These are phyloP conservation scores for Chenopodium berlandieri DNA, from an alignment of 148 eudicot species.

Conservation along the genomic window DNA sequence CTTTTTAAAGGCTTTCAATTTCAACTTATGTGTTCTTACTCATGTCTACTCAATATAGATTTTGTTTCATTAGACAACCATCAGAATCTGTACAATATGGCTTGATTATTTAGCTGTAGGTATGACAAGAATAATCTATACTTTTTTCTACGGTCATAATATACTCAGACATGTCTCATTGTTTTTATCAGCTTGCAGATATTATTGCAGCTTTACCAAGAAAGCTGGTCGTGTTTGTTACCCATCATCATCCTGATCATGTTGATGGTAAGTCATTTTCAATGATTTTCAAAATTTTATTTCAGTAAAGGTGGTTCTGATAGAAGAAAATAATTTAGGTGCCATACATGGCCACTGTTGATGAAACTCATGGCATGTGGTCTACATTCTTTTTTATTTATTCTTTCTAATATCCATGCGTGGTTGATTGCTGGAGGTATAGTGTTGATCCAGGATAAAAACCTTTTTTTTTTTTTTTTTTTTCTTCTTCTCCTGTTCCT, in stretches of 20 bases:
- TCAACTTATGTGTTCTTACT: too few relatives aligned
- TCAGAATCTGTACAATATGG: neutral
- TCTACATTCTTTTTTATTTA: too few relatives aligned
- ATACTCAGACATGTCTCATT: conserved; percentile 1
- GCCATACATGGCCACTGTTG: too few relatives aligned
- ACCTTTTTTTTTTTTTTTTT: neutral
- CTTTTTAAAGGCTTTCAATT: too few relatives aligned
- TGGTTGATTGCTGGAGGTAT: too few relatives aligned
- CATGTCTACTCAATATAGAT: too few relatives aligned
- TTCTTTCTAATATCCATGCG: too few relatives aligned
- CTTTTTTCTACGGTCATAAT: neutral
- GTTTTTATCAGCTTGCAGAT: conserved; percentile 59
- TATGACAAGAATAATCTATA: neutral
- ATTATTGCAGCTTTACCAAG: conserved; percentile 73
- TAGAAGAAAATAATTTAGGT: too few relatives aligned
- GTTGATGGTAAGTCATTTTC: conserved; percentile 66
- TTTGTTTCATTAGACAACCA: neutral
- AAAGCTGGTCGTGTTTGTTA: conserved; percentile 82
- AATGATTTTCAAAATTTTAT: too few relatives aligned
- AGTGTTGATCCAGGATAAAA: neutral
- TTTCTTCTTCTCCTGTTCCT: neutral
- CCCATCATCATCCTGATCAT: conserved; percentile 93
- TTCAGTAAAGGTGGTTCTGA: too few relatives aligned
- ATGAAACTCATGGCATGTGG: too few relatives aligned
- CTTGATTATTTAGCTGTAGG: neutral